phyloP scores from a whole-genome alignment of 148 eudicot genomes.

The Cornus suecica region DNA sequence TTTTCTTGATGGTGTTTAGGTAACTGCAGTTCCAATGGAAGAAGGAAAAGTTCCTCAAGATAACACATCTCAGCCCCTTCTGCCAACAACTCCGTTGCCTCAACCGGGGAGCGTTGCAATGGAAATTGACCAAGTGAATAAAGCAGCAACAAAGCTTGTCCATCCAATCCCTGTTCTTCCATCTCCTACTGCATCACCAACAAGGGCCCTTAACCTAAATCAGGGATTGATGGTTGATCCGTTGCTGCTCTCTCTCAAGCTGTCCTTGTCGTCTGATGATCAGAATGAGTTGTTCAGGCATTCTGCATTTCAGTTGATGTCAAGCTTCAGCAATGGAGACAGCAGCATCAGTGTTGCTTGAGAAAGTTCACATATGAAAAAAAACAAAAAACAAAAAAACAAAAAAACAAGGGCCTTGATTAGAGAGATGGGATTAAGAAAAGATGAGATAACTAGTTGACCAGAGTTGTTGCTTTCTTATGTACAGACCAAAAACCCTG shows the following conservation, averaged over 20 bases:
- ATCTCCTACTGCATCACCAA: conserved; percentile 18
- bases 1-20: conserved; percentile 28
- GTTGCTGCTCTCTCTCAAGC: conserved; percentile 44
- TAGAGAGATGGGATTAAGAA: conserved; percentile 7
- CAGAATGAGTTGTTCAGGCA: conserved; percentile 29
- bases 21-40: conserved; percentile 30
- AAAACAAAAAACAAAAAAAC: not conserved
- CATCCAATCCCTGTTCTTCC: conserved; percentile 26
- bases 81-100: conserved; percentile 16
- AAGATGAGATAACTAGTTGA: conserved; percentile 22
- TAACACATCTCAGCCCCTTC: conserved; percentile 14
- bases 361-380: conserved; percentile 5
- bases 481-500: too few species aligned
- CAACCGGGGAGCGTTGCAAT: conserved; percentile 13
- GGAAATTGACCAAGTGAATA: conserved; percentile 11
- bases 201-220: conserved; percentile 31
- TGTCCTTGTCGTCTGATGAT: conserved; percentile 47
- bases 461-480: conserved; percentile 9
- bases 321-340: conserved; percentile 45
- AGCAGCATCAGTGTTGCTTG: conserved; percentile 47
- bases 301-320: conserved; percentile 25
- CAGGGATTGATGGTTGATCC: conserved; percentile 25
- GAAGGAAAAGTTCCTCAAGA: conserved; percentile 28
- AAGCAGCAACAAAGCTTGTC: conserved; percentile 16
- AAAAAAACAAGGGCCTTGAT: conserved; percentile 4